phyloP scores from a whole-genome alignment of 768 basidiomycete species.

The Pleurotus ostreatus region DNA sequence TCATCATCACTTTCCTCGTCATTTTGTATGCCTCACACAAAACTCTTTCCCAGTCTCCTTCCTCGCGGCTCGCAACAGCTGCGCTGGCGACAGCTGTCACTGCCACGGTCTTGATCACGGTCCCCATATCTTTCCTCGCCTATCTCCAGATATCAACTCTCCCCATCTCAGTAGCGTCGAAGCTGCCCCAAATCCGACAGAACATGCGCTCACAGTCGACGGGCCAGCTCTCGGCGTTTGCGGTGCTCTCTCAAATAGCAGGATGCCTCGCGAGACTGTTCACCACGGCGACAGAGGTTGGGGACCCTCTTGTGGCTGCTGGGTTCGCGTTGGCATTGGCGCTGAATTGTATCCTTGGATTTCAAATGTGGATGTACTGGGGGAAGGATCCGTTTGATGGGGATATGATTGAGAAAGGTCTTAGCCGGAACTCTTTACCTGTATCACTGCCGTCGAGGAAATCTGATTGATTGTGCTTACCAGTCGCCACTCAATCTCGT shows the following conservation, averaged over 20 bases:
- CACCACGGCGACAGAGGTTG: constrained; percentile 88
- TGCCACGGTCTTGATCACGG: constrained; percentile 34
- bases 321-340: constrained; percentile 81
- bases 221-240: constrained; percentile 92
- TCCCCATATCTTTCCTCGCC: constrained; percentile 51
- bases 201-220: constrained; percentile 76
- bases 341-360: constrained; percentile 80
- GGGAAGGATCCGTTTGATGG: constrained; percentile 33
- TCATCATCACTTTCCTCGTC: constrained; percentile 85
- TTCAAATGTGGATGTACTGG: constrained; percentile 85
- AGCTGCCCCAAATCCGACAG: constrained; percentile 88
- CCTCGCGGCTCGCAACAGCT: constrained; percentile 26
- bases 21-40: constrained; percentile 52
- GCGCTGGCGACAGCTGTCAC: constrained; percentile 22
- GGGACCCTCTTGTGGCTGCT: constrained; percentile 74
- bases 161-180: constrained; percentile 88
- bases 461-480: no score
- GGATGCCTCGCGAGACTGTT: constrained; percentile 94
- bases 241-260: constrained; percentile 80
- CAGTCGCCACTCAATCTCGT: no score
- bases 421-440: no score
- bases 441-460: no score
- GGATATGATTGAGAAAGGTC: no score
- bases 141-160: constrained; percentile 82
- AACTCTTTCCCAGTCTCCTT: constrained; percentile 2